Evolutionary conservation across 1,284 basidiomycete genomes (phyloP).

Genomic region (Lignosus rhinocerotis): DNA sequence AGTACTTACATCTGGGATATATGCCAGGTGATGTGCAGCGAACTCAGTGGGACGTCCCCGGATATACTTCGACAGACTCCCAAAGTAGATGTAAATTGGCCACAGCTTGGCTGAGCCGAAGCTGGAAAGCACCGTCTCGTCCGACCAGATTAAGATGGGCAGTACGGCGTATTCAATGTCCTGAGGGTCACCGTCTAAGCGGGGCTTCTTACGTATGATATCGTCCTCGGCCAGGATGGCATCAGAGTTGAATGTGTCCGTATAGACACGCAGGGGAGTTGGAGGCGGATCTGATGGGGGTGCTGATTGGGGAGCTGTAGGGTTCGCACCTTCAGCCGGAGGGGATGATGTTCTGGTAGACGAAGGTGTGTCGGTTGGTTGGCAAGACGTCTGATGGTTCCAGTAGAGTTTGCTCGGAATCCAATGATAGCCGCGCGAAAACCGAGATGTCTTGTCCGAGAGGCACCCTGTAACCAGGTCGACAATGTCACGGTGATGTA

Average conservation of each 20-base stretch:
- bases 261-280: conserved; percentile 12
- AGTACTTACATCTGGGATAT: conserved; percentile 31
- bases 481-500: too few species aligned
- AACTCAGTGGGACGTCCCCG: conserved; percentile 18
- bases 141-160: conserved; percentile 24
- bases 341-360: not conserved
- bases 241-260: conserved; percentile 23
- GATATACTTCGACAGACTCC: conserved; percentile 27
- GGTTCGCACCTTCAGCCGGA: too few species aligned
- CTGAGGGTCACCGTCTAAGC: conserved; percentile 5
- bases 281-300: not conserved
- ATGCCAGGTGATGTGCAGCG: conserved; percentile 29
- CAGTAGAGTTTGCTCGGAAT: too few species aligned
- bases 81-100: conserved; percentile 18
- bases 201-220: conserved; percentile 8
- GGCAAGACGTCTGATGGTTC: too few species aligned
- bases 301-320: not conserved
- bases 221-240: conserved; percentile 23
- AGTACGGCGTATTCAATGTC: conserved; percentile 19
- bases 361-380: too few species aligned
- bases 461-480: too few species aligned
- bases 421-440: too few species aligned
- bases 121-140: conserved; percentile 20
- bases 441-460: too few species aligned
- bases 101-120: conserved; percentile 21